Evolutionary conservation across 768 basidiomycete species (phyloP).

Genomic region (Polyporus arcularius): DNA sequence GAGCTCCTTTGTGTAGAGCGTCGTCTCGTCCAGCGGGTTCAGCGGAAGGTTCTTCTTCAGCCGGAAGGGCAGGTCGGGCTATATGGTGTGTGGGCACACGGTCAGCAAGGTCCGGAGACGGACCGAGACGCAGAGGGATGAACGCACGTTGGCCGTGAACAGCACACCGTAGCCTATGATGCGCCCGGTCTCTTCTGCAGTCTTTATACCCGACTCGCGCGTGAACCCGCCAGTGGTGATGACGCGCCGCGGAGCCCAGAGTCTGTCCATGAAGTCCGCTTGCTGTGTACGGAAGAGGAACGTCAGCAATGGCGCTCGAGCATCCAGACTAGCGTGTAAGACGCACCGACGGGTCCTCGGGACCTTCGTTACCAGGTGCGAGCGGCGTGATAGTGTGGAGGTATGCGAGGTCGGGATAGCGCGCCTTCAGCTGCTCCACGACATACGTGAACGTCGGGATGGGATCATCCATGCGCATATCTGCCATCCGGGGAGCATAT

Average conservation of each 20-base stretch:
- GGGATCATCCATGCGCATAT: constrained; percentile 46
- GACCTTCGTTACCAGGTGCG: constrained; percentile 1
- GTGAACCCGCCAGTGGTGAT: constrained; percentile 29
- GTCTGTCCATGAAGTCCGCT: constrained; percentile 23
- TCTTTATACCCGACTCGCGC: constrained; percentile 21
- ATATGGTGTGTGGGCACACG: background rate
- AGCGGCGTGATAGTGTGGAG: constrained; percentile 35
- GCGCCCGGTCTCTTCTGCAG: constrained; percentile 25
- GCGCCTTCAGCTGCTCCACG: constrained; percentile 38
- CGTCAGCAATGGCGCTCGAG: too few relatives aligned
- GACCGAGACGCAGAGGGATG: too few relatives aligned
- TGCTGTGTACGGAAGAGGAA: constrained; percentile 1
- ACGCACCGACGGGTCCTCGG: constrained; percentile 9
- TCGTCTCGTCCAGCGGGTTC: constrained; percentile 35
- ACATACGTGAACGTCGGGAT: constrained; percentile 56
- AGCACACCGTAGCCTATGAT: constrained; percentile 29
- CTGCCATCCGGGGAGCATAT: background rate
- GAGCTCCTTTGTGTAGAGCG: constrained; percentile 41
- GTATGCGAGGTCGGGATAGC: constrained; percentile 43
- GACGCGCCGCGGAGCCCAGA: constrained; percentile 27
- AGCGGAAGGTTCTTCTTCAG: constrained; percentile 37
- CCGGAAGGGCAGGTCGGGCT: constrained; percentile 47
- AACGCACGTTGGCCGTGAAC: constrained; percentile 33
- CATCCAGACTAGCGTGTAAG: background rate
- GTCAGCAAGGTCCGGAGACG: background rate